Evolutionary conservation across 2,329 filamentous ascomycete genomes (phyloP), one percentile per base, ranked within the genome.

Genomic region (Colletotrichum cuscutae): DNA sequence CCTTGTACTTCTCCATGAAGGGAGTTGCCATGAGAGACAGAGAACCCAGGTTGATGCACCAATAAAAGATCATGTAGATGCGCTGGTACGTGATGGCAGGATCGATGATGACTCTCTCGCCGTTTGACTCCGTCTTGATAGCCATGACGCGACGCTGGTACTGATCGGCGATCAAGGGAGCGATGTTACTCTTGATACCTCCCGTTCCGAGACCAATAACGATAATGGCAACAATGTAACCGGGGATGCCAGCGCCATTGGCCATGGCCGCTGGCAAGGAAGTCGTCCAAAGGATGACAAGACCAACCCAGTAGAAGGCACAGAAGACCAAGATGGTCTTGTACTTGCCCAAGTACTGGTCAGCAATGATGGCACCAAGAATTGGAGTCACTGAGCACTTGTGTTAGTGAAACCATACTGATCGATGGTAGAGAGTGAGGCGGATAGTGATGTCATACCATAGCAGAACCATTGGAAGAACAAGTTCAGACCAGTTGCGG

Each of bases 41-140:
- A 1, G 91, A 89, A n/a, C 92, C 93, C 19, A 95, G 76, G 80
- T 88, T 72, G 22, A 72, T 72, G 35, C 70, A 72, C 70, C 70
- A 86, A 82, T 94, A 94, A 84, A 94, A 94, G 78, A 94, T 88
- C 90, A 91, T 93, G 85, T 93, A 94, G 74, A 94, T 90, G 60
- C 90, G 86, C 77, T 92, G 89, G 74, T 91, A 88, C 1, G 92
- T 94, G 67, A 93, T 84, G 52, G 88, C 85, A 0, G 91, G 91
- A 76, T 94, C 91, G 30, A 93, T 88, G 75, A 94, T 86, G 66
- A 94, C 90, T 84, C 86, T 84, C 80, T 90, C 87, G 52, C 89
- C 89, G 7, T 76, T 81, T 75, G 84, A 80, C 56, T 87, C 81
- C 2, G 84, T 87, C 77, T 83, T 84, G 61, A 90, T 78, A 28